Base-by-base conservation (phyloP, 208 protist genomes). In the Jaenimonas drosophilae region DNA sequence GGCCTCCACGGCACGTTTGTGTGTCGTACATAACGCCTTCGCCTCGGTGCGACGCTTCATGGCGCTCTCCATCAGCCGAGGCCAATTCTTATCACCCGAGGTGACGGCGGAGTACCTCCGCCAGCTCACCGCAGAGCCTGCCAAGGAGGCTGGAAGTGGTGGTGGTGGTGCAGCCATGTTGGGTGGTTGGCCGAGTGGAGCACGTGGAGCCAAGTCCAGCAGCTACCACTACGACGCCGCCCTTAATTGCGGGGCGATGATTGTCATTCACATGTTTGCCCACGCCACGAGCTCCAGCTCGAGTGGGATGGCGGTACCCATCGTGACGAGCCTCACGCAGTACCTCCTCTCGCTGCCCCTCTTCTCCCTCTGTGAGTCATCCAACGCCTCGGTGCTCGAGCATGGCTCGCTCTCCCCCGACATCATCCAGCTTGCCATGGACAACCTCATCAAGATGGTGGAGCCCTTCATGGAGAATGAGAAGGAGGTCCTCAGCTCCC, bases 61-160 rank as follows among this genome's bases (percentile, higher is more conserved):
- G 30, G 57, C 65, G 20, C 24, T 65, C 30, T 54, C 69, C 1
- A 46, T 60, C 17, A 61, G 29, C 27, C 44, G 49, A 4, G 16
- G 29, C 19, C 36, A 32, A 23, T 87, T 84, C 56, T 56, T 92
- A 5, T 52, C 68, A 2, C 59, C 55, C 17, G 47, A 58, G 41
- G 51, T 92, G n/a, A 88, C 79, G 6, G 62, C 84, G 2, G 84
- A 84, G 59, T 68, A 76, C 33, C 64, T 92, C 27, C 76, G 84
- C 20, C 50, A 70, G 54, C 66, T 64, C 16, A 37, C 58, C 39
- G 62, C 76, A 29, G 60, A 61, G 23, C 49, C 57, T 16, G 36
- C 47, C 5, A 64, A 54, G 7, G 52, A 53, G 16, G 36, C 19
- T 14, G 24, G 41, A 14, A 17, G 46, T 9, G 37, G 44, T 47